Conservation (phyloP, 306 rosid genomes). For the Acacia melanoxylon region DNA sequence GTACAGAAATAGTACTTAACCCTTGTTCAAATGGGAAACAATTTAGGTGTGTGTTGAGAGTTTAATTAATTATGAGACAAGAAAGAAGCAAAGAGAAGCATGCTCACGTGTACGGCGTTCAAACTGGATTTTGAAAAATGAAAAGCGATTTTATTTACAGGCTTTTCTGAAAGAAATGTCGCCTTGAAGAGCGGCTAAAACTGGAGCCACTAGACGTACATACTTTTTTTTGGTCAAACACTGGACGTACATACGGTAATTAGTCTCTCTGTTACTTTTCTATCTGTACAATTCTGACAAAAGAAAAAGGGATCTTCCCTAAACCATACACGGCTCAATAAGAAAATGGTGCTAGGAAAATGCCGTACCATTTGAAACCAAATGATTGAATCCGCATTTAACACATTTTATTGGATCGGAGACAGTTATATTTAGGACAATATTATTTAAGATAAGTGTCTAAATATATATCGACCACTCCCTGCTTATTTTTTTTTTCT, state of each 20-base stretch:
- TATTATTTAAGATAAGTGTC: too few relatives aligned
- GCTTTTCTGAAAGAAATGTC: background rate
- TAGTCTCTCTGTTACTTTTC: background rate
- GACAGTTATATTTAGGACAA: too few relatives aligned
- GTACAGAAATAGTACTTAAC: too few relatives aligned
- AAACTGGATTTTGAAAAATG: background rate
- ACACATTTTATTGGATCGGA: too few relatives aligned
- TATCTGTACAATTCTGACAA: background rate
- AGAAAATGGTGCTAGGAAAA: background rate
- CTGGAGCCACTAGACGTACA: background rate
- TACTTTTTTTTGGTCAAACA: too few relatives aligned
- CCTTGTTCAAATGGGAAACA: background rate
- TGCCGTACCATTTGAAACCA: background rate
- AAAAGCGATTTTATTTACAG: background rate
- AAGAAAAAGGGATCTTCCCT: background rate
- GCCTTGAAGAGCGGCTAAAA: background rate
- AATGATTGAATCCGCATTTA: background rate
- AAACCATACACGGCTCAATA: background rate
- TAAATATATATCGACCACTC: too few relatives aligned
- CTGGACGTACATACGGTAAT: too few relatives aligned
- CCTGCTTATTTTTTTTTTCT: too few relatives aligned
- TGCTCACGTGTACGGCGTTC: background rate
- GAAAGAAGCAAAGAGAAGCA: background rate
- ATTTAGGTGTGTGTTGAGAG: background rate
- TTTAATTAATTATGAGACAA: background rate